Base-by-base conservation (phyloP, 2,329 filamentous ascomycete genomes). In the Myriosclerotinia scirpicola region DNA sequence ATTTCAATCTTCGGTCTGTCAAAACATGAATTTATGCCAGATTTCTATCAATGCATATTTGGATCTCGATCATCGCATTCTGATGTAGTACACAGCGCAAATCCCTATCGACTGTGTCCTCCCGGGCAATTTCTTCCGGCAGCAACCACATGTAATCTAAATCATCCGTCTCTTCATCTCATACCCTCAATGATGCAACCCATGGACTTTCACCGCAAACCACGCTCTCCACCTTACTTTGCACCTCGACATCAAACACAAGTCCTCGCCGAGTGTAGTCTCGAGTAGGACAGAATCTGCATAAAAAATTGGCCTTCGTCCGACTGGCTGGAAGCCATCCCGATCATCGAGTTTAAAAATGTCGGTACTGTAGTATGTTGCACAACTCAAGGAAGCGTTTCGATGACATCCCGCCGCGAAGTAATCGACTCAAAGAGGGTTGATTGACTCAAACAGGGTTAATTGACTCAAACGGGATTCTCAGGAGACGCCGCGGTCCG, bases 401-500 rank as follows among this genome's bases (percentile, higher is more conserved):
- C 11, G 54, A 15, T 26, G 36, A 30, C 20, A 48, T 11, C 14
- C 26, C 3, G 7, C 6, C 17, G 22, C 48, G 22, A 44, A 44
- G 3, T 34, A 34, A 34, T 34, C 6, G 30, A 34, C 30, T 34
- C 30, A 34, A 34, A 34, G 2, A 26, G 30, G 30, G 30, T 34
- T n/a, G n/a, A n/a, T n/a, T n/a, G 30, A 34, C 30, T 34, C 30
- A 34, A 34, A 34, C 5, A 26, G 30, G 30, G 30, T 34, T 34
- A 34, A 34, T 34, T 5, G 30, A 34, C 30, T 34, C 30, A 34
- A 34, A 34, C 5, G 3, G 30, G 30, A 4, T 34, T 38, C 8
- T 26, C 52, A 52, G 52, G 40, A 64, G 52, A 58, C 38, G 40
- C 40, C 61, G 40, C 15, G 20, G 3, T 26, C 52, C 52, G 61